A percentile compares a stretch with the other conserved stretches of the same genome.
phyloP scores from a whole-genome alignment of 2,329 filamentous ascomycete genomes.

The Colletotrichum camelliae region DNA sequence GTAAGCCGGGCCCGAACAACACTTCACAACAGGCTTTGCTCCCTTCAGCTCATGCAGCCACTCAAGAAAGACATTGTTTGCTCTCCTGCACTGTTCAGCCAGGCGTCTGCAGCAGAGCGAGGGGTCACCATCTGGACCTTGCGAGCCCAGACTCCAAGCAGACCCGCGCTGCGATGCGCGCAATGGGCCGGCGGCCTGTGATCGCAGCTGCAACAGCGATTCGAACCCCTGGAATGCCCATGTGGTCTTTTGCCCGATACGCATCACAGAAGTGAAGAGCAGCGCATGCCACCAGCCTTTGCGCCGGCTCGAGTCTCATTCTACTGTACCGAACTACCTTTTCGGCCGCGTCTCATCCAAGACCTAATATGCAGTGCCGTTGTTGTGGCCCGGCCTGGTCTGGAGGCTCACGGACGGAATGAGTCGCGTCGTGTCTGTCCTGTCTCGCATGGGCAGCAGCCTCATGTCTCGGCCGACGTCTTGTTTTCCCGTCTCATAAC shows the following conservation, averaged over 20 bases:
- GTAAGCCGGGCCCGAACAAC: neutral
- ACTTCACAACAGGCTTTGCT: neutral
- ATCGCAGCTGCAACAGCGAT: neutral
- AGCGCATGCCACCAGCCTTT: slow-evolving; percentile 12
- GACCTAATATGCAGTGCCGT: slow-evolving; percentile 13
- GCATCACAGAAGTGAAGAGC: neutral
- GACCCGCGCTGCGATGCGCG: neutral
- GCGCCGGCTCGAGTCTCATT: neutral
- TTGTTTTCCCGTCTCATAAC: neutral
- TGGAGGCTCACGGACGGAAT: neutral
- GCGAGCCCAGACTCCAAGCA: neutral
- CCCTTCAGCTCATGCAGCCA: slow-evolving; percentile 7
- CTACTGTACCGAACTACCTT: neutral
- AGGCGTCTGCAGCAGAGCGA: neutral
- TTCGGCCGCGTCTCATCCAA: neutral
- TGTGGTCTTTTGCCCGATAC: slow-evolving; percentile 5
- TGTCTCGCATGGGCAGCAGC: neutral
- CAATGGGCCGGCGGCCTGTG: neutral
- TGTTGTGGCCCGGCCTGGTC: slow-evolving; percentile 4
- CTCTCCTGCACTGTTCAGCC: neutral
- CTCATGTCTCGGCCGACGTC: slow-evolving; percentile 6
- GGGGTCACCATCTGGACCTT: neutral
- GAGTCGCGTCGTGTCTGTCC: slow-evolving; percentile 10
- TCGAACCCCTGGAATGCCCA: slow-evolving; percentile 14
- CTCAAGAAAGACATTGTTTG: neutral